These are phyloP conservation scores for Mucor plumbeus DNA, from an alignment of 371 early-diverging fungal species.

Conservation along the genomic window DNA sequence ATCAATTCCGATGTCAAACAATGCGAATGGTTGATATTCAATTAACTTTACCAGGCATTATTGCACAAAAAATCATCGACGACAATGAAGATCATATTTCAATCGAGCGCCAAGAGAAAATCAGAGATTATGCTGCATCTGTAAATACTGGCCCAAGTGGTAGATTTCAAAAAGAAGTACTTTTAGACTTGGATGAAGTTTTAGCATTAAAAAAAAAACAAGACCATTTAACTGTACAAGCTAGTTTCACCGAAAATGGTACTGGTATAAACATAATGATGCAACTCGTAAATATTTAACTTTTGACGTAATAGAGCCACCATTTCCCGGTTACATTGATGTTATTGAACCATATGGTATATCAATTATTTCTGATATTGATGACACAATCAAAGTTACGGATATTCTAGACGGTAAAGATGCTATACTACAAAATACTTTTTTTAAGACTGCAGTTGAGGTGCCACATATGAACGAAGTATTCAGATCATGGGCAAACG, in stretches of 20 bases:
- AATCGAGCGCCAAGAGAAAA: slow-evolving; percentile 28
- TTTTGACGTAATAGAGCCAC: slow-evolving; percentile 11
- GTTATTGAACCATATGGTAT: slow-evolving; percentile 56
- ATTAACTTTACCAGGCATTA: slow-evolving; percentile 22
- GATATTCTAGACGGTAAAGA: slow-evolving; percentile 52
- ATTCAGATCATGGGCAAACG: slow-evolving; percentile 36
- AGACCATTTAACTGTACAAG: slow-evolving; percentile 24
- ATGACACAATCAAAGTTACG: slow-evolving; percentile 70
- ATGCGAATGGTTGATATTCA: slow-evolving; percentile 30
- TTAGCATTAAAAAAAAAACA: slow-evolving; percentile 5
- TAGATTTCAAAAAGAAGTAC: slow-evolving; percentile 37
- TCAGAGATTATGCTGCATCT: slow-evolving; percentile 28
- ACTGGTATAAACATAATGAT: neutral
- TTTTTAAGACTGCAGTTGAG: slow-evolving; percentile 45
- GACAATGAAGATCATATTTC: slow-evolving; percentile 9
- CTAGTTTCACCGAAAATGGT: slow-evolving; percentile 27
- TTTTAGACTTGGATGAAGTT: slow-evolving; percentile 21
- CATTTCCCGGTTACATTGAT: slow-evolving; percentile 51
- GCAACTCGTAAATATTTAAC: neutral
- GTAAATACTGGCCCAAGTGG: slow-evolving; percentile 43
- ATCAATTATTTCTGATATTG: slow-evolving; percentile 67
- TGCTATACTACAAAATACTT: slow-evolving; percentile 51
- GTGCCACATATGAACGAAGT: slow-evolving; percentile 51
- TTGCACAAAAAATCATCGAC: slow-evolving; percentile 13
- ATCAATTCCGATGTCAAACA: slow-evolving; percentile 51